Evolutionary conservation across 306 rosid species (phyloP), one percentile per base, ranked within the genome.

Genomic region (Quercus aquifolioides): DNA sequence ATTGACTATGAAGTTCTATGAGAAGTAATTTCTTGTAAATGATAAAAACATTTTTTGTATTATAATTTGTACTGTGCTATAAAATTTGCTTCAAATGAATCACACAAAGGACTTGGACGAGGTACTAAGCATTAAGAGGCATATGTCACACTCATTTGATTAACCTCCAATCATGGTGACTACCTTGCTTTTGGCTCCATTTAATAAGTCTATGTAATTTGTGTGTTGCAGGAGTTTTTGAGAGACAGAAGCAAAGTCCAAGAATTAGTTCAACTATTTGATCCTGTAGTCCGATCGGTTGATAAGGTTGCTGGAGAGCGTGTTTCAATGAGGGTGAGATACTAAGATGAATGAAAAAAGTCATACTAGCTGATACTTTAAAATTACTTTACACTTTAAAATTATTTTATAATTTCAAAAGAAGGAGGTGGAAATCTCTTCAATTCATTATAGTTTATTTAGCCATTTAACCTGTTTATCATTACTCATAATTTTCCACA

Each of bases 271-370:
- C 81, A 91, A 81, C 69, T 87, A 82, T 87, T 91, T 84, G 97
- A 94, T 76, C 98, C 98, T 49, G 20, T 89, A 55, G 97, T 94
- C 68, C 89, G 97, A 82, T 91, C 84, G 73, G n/a, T 91, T 64
- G 97, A 94, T 82, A 86, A 85, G 79, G 31, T 94, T 76, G 80
- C 95, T 60, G 98, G 98, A 87, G 98, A 94, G 79, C 97, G 95
- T 69, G 90, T 94, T 31, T 94, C 97, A 74, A 92, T 92, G 90
- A 88, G 97, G 94, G 98, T 92, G 80, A 81, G 97, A 65, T 76
- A 31, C 78, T 56, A 38, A n/a, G 21, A 13, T 55, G 9, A 30
- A 20, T 41, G 3, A 28, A 23, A 62, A 59, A 62, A 4, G 23
- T 62, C 28, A 62, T 28, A 13, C 14, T 4, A 13, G 65, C 65